These are phyloP conservation scores for Tolypocladium pustulatum DNA, from an alignment of 2,329 filamentous ascomycete genomes.

Conservation along the genomic window DNA sequence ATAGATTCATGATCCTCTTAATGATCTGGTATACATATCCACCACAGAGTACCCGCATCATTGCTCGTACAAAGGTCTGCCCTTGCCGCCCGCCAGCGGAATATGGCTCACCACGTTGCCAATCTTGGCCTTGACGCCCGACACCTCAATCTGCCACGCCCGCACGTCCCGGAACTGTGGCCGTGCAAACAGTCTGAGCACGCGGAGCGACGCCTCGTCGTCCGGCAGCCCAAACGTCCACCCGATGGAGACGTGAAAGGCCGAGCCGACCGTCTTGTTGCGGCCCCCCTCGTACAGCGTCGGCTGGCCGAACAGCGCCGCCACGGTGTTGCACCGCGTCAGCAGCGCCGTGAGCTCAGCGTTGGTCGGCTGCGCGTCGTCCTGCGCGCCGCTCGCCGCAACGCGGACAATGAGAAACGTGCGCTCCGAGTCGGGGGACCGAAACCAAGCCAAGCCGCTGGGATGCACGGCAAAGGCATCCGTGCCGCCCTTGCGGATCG, in stretches of 20 bases:
- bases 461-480: slow-evolving; percentile 28
- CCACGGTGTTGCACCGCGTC: slow-evolving; percentile 52
- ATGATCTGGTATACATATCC: background rate
- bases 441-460: slow-evolving; percentile 35
- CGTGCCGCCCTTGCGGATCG: slow-evolving; percentile 21
- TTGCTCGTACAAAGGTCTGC: background rate
- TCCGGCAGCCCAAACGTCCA: slow-evolving; percentile 59
- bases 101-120: slow-evolving; percentile 56
- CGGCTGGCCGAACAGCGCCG: slow-evolving; percentile 52
- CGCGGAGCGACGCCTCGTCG: slow-evolving; percentile 20
- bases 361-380: slow-evolving; percentile 22
- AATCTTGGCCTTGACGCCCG: slow-evolving; percentile 62
- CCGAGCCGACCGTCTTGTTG: slow-evolving; percentile 18
- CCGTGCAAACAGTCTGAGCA: slow-evolving; percentile 13
- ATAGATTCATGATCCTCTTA: too few relatives aligned
- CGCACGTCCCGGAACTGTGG: slow-evolving; percentile 18
- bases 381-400: slow-evolving; percentile 12
- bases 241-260: slow-evolving; percentile 82
- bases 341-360: slow-evolving; percentile 54
- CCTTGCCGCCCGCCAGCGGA: slow-evolving; percentile 16
- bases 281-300: slow-evolving; percentile 48
- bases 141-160: slow-evolving; percentile 40
- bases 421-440: slow-evolving; percentile 49
- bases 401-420: slow-evolving; percentile 78
- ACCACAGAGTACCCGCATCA: background rate